Percentiles rank a stretch among this genome's conserved stretches.
phyloP scores from a whole-genome alignment of 108 stramenopile genomes.

The Cyclotella cryptica region DNA sequence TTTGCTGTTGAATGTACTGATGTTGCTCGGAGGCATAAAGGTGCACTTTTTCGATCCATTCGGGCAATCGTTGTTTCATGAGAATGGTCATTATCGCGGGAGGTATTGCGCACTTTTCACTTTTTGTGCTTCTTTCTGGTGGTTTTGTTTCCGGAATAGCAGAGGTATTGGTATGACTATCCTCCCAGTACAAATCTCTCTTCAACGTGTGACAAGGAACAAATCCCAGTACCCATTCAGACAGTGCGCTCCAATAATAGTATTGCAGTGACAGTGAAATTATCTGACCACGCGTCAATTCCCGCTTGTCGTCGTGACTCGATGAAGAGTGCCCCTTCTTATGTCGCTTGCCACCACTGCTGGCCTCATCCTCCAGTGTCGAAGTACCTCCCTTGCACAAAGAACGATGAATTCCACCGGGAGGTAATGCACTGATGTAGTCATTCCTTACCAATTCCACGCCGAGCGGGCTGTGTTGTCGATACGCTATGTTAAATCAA shows the following conservation, averaged over 20 bases:
- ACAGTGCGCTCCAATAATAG: constrained; percentile 44
- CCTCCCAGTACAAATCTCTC: constrained; percentile 13
- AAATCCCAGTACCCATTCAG: constrained; percentile 51
- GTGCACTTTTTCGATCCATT: constrained; percentile 46
- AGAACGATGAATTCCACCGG: constrained; percentile 45
- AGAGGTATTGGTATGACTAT: neutral
- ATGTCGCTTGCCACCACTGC: neutral
- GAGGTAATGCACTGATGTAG: constrained; percentile 51
- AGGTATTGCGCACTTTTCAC: constrained; percentile 32
- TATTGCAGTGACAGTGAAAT: constrained; percentile 35
- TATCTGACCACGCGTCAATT: constrained; percentile 31
- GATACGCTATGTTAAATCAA: constrained; percentile 41
- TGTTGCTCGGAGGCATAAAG: constrained; percentile 7
- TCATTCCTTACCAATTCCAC: constrained; percentile 71
- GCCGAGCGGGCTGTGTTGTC: constrained; percentile 71
- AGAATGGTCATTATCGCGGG: constrained; percentile 57
- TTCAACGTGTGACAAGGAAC: constrained; percentile 57
- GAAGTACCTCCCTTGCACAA: constrained; percentile 18
- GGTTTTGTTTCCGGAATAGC: neutral
- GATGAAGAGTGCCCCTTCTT: constrained; percentile 1
- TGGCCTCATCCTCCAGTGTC: neutral
- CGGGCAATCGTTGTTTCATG: constrained; percentile 62
- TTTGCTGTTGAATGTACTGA: constrained; percentile 4
- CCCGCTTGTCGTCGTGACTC: neutral
- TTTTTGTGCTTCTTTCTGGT: neutral